Evolutionary conservation across 2,329 filamentous ascomycete species (phyloP), one percentile per base, ranked within the genome.

Genomic region (Fusarium vanettenii): DNA sequence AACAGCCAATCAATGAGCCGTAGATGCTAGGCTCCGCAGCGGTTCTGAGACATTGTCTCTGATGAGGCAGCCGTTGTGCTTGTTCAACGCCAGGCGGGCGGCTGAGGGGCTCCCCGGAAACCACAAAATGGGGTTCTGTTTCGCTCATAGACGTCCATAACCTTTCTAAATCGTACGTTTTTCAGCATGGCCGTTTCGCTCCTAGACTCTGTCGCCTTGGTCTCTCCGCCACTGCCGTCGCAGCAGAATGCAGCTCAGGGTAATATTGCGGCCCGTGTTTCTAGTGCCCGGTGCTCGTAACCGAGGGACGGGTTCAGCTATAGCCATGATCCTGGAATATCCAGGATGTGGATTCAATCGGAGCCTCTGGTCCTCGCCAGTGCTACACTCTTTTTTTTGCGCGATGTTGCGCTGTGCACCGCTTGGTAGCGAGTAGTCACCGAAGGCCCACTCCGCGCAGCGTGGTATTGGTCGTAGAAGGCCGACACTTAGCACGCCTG

Each of bases 21-120:
- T 59, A 60, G 29, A 50, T 64, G 64, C 67, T 50, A 61, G 57
- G 68, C 35, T 57, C 57, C 57, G 31, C 27, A 37, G 20, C 69
- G 29, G 20, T 64, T 68, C 64, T 74, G 60, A 76, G 69, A 77
- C 72, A 73, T 63, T 76, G 66, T 76, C 64, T 66, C 59, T 71
- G 74, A 70, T 76, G 75, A 72, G 65, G 69, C 62, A 75, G 67
- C 73, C 73, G 73, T 75, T 75, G 62, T 62, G 69, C 50, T 68
- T 73, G 60, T 63, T 63, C 41, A 75, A 75, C 63, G 67, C 63
- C 70, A 60, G 64, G 52, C 64, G 64, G 73, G 64, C 61, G 64
- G 37, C 37, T 62, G 55, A 55, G 64, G 74, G 72, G 69, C 59
- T 55, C 52, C 50, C 50, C 60, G 59, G 57, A 65, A 60, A 65